Conservation (phyloP, 805 yeast species). For the Yarrowia sp. region DNA sequence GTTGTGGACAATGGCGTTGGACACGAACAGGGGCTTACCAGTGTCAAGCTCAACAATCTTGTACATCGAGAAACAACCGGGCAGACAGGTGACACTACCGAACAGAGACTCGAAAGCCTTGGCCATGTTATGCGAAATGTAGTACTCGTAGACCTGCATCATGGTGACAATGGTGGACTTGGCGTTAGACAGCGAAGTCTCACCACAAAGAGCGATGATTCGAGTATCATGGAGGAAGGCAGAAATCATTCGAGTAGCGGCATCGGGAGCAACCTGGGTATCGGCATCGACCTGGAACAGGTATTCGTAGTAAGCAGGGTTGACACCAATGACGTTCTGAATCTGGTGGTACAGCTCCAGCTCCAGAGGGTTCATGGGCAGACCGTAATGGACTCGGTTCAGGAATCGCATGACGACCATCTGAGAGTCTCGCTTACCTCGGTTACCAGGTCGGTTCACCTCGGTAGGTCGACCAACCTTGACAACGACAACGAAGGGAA, state of each 20-base stretch:
- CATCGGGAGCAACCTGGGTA: constrained; percentile 62
- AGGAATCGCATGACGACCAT: constrained; percentile 65
- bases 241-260: constrained; percentile 62
- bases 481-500: constrained; percentile 63
- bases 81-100: constrained; percentile 70
- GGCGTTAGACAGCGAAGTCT: constrained; percentile 64
- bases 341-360: constrained; percentile 61
- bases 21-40: constrained; percentile 67
- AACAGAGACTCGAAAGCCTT: constrained; percentile 68
- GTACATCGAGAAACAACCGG: constrained; percentile 69
- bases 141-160: constrained; percentile 69
- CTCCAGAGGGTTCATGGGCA: constrained; percentile 66
- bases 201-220: constrained; percentile 69
- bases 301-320: constrained; percentile 63
- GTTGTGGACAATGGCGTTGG: constrained; percentile 63
- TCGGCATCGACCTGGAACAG: constrained; percentile 70
- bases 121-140: constrained; percentile 67
- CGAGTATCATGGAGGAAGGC: constrained; percentile 62
- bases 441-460: constrained; percentile 64
- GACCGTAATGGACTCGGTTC: constrained; percentile 65
- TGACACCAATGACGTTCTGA: constrained; percentile 64
- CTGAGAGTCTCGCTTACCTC: constrained; percentile 72
- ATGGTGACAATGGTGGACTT: constrained; percentile 61
- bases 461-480: constrained; percentile 69
- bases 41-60: constrained; percentile 61